Evolutionary conservation across 345 rosid species (phyloP).

Genomic region (Citrus glauca): DNA sequence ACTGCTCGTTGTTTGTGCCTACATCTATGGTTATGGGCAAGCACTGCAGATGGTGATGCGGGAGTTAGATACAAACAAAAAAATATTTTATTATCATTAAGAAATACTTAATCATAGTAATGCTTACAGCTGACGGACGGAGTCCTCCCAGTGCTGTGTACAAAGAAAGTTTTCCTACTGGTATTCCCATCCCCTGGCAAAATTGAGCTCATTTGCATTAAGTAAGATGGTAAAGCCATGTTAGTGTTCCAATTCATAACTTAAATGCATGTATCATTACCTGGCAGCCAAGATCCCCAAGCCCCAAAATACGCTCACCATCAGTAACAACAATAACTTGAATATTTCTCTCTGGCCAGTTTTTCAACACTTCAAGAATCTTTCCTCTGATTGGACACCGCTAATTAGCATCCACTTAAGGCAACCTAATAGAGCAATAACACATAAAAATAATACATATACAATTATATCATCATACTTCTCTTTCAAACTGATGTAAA

Average conservation of each 20-base stretch:
- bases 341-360: conserved; percentile 89
- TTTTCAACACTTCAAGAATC: conserved; percentile 86
- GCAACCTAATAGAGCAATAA: conserved; percentile 2
- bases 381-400: conserved; percentile 54
- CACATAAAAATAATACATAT: not conserved
- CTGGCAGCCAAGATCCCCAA: conserved; percentile 99
- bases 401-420: conserved; percentile 11
- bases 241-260: not conserved
- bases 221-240: not conserved
- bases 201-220: not conserved
- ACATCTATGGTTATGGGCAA: conserved; percentile 87
- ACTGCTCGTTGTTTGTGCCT: conserved; percentile 78
- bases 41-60: conserved; percentile 40
- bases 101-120: not conserved
- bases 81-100: not conserved
- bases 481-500: conserved; percentile 91
- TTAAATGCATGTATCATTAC: conserved; percentile 28
- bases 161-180: conserved; percentile 84
- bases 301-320: conserved; percentile 94
- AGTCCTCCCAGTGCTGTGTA: conserved; percentile 89
- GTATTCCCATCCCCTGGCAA: conserved; percentile 91
- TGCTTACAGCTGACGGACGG: conserved; percentile 83
- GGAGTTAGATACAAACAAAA: not conserved
- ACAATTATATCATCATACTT: conserved; percentile 41
- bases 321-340: conserved; percentile 98